Evolutionary conservation across 257 asterid species (phyloP).

Genomic region (Solanum peruvianum): DNA sequence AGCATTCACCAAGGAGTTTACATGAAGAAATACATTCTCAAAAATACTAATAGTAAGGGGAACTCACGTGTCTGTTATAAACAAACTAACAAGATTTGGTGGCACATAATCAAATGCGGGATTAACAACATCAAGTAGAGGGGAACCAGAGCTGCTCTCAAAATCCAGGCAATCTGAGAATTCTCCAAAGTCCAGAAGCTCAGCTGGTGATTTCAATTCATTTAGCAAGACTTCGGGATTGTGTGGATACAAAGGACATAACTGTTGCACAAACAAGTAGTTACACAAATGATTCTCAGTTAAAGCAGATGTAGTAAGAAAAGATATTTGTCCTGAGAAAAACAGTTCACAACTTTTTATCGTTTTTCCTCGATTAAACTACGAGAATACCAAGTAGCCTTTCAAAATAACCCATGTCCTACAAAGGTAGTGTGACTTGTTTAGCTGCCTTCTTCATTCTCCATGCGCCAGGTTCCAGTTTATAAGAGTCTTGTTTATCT

Average conservation of each 20-base stretch:
- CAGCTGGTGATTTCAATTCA: slow-evolving; percentile 91
- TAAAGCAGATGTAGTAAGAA: slow-evolving; percentile 5
- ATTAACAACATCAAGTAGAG: slow-evolving; percentile 80
- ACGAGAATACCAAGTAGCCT: neutral
- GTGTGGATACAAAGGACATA: slow-evolving; percentile 95
- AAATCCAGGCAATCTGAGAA: slow-evolving; percentile 90
- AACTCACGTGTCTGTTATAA: slow-evolving; percentile 95
- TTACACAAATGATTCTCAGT: slow-evolving; percentile 1
- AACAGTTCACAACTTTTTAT: neutral
- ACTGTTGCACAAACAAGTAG: slow-evolving; percentile 28
- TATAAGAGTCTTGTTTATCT: neutral
- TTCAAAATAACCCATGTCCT: neutral
- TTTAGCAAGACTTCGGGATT: slow-evolving; percentile 91
- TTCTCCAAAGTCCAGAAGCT: slow-evolving; percentile 91
- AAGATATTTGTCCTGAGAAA: neutral
- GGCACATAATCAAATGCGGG: slow-evolving; percentile 99
- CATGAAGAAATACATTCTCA: neutral
- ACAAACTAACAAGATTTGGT: slow-evolving; percentile 85
- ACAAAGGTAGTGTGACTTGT: neutral
- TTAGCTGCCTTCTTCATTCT: neutral
- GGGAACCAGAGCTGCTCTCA: slow-evolving; percentile 71
- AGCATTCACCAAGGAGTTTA: neutral
- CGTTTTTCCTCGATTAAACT: neutral
- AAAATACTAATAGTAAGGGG: neutral
- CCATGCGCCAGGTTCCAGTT: neutral